phyloP scores from a whole-genome alignment of 2,329 filamentous ascomycete species.

The Cryphonectria naterciae region DNA sequence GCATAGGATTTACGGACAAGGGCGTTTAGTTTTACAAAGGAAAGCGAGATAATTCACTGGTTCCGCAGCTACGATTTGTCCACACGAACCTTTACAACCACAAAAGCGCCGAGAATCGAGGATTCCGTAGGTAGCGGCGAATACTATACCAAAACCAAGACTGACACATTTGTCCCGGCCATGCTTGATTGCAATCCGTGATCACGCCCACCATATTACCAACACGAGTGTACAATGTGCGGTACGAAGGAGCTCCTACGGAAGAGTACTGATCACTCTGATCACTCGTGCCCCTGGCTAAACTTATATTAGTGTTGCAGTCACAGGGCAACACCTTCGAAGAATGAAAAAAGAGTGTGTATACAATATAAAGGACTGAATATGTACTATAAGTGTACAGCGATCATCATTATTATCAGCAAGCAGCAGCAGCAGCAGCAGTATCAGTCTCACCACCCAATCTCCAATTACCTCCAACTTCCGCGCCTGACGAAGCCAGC shows the following conservation, averaged over 20 bases:
- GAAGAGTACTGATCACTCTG: neutral
- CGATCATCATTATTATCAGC: slow-evolving; percentile 10
- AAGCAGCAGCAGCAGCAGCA: slow-evolving; percentile 5
- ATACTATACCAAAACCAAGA: slow-evolving; percentile 3
- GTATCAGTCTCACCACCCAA: neutral
- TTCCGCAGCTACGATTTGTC: slow-evolving; percentile 2
- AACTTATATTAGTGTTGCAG: neutral
- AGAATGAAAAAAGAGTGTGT: neutral
- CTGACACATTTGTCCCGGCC: neutral
- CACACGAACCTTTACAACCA: slow-evolving; percentile 4
- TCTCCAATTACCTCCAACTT: neutral
- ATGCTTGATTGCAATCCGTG: neutral
- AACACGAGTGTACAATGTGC: neutral
- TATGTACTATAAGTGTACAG: slow-evolving; percentile 4
- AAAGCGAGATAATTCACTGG: slow-evolving; percentile 12
- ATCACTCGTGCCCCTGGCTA: neutral
- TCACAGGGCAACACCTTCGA: neutral
- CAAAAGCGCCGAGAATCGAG: neutral
- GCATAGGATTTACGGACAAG: neutral
- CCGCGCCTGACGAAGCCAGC: slow-evolving; percentile 11
- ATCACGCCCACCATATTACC: neutral
- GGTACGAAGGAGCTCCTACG: neutral
- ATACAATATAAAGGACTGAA: slow-evolving; percentile 2
- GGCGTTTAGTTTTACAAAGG: slow-evolving; percentile 9
- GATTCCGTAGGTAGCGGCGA: slow-evolving; percentile 17